These are phyloP conservation scores for Drosera capensis DNA, from an alignment of 148 eudicot genomes.

Conservation along the genomic window DNA sequence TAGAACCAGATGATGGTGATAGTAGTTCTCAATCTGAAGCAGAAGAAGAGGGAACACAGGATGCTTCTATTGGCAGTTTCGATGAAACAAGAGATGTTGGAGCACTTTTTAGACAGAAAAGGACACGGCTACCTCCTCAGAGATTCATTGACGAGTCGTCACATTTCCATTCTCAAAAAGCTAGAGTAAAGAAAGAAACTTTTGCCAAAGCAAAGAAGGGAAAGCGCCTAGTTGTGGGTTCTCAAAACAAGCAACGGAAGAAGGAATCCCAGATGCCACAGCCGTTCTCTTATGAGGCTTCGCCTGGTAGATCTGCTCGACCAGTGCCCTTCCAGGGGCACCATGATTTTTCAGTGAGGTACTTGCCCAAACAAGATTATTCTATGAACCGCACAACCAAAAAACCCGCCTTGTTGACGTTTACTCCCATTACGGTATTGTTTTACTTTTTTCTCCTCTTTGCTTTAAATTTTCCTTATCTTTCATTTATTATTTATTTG, in stretches of 20 bases:
- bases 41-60: conserved; percentile 10
- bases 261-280: conserved; percentile 8
- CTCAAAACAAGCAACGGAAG: conserved; percentile 16
- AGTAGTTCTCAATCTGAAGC: conserved; percentile 11
- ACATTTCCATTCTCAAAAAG: conserved; percentile 8
- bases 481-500: no score
- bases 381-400: conserved; percentile 1
- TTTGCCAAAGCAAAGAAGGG: conserved; percentile 13
- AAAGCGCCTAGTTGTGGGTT: conserved; percentile 14
- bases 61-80: conserved; percentile 10
- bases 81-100: conserved; percentile 12
- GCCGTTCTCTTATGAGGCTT: conserved; percentile 8
- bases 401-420: no score
- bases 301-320: conserved; percentile 13
- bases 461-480: no score
- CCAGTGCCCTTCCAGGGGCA: conserved; percentile 16
- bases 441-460: no score
- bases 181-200: conserved; percentile 18
- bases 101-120: conserved; percentile 21
- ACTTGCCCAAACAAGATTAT: conserved; percentile 1
- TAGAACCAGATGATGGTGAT: conserved; percentile 11
- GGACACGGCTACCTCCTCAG: conserved; percentile 33
- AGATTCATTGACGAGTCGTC: conserved; percentile 34
- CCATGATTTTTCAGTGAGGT: conserved; percentile 4
- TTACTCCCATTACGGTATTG: no score